Evolutionary conservation across 805 yeast genomes (phyloP), one percentile per base, ranked within the genome.

Genomic region (Kluyveromyces lactis): DNA sequence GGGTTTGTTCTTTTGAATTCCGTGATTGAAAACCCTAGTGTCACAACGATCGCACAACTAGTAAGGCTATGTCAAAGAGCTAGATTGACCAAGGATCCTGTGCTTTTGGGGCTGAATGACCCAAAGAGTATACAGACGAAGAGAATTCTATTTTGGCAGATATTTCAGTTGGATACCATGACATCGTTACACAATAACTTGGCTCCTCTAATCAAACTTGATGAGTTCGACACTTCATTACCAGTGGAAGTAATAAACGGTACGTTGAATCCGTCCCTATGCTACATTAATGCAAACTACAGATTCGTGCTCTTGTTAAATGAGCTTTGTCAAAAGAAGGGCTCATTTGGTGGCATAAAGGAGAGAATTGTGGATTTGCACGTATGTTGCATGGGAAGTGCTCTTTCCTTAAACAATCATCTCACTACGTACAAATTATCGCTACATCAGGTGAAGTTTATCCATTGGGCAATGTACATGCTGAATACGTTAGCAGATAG

Each of bases 81-180:
- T 24, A 75, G 75, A 39, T 53, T 78, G 26, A 77, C 78, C 47
- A 70, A 77, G 51, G 84, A 78, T 49, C 83, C 83, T 3, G 63
- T 71, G n/a, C 58, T 67, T 1, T 68, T 71, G 33, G 67, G 71
- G 30, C 65, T 75, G 27, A 62, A 67, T 2, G 73, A 75, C 44
- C 60, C 66, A 52, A 68, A 66, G 38, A 62, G 68, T 17, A 68
- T 77, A 5, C 77, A 74, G 43, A 63, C 69, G 35, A 63, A 79
- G 53, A 64, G 83, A 51, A 52, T 75, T 39, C 52, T 78, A n/a
- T 78, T 83, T 82, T 78, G 82, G 82, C 77, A 75, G 28, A 72
- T 78, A 6, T 75, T 76, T 44, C 73, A 75, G 19, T 56, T 78
- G 43, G 85, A 78, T 52, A 68, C 74, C 3, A 63, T 73, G 43